Percentiles rank a stretch among this genome's conserved stretches.
Evolutionary conservation across 2,329 filamentous ascomycete species (phyloP).

Genomic region (Trichoderma sp.): DNA sequence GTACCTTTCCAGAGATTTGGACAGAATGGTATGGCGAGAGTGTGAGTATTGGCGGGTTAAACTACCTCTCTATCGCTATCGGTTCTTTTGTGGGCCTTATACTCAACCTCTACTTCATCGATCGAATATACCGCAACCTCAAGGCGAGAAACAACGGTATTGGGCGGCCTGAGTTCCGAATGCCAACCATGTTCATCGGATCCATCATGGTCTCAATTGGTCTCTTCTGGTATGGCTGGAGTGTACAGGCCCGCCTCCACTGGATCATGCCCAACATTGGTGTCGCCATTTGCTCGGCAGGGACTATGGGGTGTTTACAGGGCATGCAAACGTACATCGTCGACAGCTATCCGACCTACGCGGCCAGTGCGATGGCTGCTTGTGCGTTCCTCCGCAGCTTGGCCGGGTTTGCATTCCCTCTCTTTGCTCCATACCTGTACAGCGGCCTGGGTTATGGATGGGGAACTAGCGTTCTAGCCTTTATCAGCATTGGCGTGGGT

Average conservation of each 20-base stretch:
- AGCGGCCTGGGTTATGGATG: neutral
- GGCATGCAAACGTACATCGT: neutral
- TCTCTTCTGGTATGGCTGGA: conserved; percentile 37
- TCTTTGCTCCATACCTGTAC: neutral
- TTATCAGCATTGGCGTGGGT: neutral
- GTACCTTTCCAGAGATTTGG: neutral
- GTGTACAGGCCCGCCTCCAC: conserved; percentile 51
- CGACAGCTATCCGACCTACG: neutral
- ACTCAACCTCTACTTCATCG: neutral
- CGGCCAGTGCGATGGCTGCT: neutral
- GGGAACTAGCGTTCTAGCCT: neutral
- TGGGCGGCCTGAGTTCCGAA: neutral
- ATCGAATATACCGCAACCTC: neutral
- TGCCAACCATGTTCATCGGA: neutral
- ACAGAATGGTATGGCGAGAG: neutral
- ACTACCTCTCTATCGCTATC: neutral
- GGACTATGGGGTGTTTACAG: neutral
- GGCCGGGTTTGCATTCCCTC: neutral
- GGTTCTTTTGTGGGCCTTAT: neutral
- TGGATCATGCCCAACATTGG: conserved; percentile 58
- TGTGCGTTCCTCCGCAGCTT: neutral
- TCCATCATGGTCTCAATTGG: conserved; percentile 31
- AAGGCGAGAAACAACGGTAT: neutral
- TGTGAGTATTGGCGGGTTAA: neutral
- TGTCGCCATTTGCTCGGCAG: neutral